Base-by-base conservation (phyloP, 2,329 filamentous ascomycete genomes). In the Mollisiaceae sp. region DNA sequence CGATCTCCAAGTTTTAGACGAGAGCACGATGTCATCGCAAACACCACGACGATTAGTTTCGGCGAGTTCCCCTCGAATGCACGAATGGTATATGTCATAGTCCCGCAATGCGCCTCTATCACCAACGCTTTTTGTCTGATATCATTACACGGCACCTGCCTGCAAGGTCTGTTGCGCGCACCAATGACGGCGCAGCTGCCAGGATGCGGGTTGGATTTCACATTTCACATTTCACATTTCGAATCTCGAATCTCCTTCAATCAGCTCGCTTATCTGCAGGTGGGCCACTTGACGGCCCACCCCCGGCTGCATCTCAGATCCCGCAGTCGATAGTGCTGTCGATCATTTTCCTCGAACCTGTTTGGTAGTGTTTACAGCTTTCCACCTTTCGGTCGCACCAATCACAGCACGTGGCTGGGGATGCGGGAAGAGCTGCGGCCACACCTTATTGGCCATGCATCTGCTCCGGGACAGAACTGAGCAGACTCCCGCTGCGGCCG, bases 241-340 rank as follows among this genome's bases (percentile, higher is more conserved):
- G 6, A 6, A 6, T 32, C 6, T 32, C 27, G 3, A 3, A 32
- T 32, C 27, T 32, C 27, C 27, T 32, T 32, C 27, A 32, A 32
- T 22, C 45, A 50, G n/a, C 45, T 50, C 45, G 45, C n/a, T n/a
- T 50, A 50, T 50, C 45, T 50, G 43, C 15, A 45, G 8, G 8
- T 45, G 45, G 45, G 24, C 45, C 45, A 20, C 45, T 4, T 24
- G 4, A n/a, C 18, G 18, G 18, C 20, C 45, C 45, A 11, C 45
- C 18, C 18, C 50, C 50, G 14, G 9, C 50, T 54, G 22, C 50
- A 54, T 24, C 39, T 41, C 50, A 39, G 45, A 11, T 36, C 45
- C 45, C 59, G 45, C 20, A 27, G 20, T 61, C 59, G 45, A 61
- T 61, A 61, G 58, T 38, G 58, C 41, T n/a, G 58, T 32, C 24